Conservation (phyloP, 345 rosid species). For the Arabis hirsuta region DNA sequence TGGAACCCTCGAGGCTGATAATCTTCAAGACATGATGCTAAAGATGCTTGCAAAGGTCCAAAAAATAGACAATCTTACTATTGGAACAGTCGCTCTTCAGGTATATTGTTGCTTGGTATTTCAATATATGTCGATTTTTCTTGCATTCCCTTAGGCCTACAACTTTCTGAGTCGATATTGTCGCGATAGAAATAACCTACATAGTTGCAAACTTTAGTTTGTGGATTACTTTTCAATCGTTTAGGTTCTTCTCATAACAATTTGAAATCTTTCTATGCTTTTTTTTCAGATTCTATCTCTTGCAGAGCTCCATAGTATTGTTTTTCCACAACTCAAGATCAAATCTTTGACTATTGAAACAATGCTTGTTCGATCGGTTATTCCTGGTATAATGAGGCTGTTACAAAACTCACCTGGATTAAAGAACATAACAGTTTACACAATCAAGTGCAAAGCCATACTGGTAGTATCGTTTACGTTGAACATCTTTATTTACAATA, state of each 20-base stretch:
- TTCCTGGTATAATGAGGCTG: conserved; percentile 24
- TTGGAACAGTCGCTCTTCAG: not conserved
- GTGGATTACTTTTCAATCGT: not conserved
- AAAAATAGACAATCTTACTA: not conserved
- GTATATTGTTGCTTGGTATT: not conserved
- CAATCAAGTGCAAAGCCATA: not conserved
- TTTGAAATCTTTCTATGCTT: not conserved
- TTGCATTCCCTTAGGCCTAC: too few species aligned
- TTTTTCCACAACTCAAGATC: conserved; percentile 18
- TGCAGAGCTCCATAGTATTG: conserved; percentile 10
- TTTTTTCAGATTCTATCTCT: conserved; percentile 25
- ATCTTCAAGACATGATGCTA: not conserved
- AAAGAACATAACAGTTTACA: conserved; percentile 39
- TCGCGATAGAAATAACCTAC: not conserved
- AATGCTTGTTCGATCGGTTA: conserved; percentile 14
- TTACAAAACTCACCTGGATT: conserved; percentile 36
- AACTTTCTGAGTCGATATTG: not conserved
- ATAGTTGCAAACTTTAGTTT: not conserved
- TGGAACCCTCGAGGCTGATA: not conserved
- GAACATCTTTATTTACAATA: not conserved
- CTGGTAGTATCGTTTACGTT: not conserved
- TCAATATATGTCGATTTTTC: not conserved
- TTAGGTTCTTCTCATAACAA: too few species aligned
- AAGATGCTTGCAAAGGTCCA: not conserved
- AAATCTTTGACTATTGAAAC: conserved; percentile 21